phyloP scores from a whole-genome alignment of 345 rosid species.

The Balakata baccata region DNA sequence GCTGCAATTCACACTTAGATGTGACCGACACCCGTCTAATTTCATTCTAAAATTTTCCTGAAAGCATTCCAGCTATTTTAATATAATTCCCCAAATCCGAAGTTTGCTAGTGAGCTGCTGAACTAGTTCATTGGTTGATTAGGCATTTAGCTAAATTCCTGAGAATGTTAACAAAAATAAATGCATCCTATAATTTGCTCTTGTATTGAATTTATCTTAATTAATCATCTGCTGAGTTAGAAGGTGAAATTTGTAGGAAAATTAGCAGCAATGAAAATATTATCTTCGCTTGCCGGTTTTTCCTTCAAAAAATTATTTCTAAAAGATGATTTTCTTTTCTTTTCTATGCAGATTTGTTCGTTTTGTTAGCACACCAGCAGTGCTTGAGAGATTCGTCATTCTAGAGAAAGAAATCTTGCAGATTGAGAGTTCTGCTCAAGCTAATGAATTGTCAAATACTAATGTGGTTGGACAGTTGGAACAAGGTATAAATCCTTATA shows the following conservation, averaged over 20 bases:
- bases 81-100: background rate
- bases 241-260: background rate
- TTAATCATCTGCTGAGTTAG: background rate
- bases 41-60: no score
- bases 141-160: background rate
- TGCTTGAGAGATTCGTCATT: constrained; percentile 75
- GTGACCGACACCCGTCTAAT: no score
- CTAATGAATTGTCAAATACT: constrained; percentile 41
- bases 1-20: background rate
- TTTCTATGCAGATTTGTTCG: constrained; percentile 60
- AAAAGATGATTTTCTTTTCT: background rate
- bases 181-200: background rate
- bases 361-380: constrained; percentile 80
- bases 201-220: background rate
- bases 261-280: background rate
- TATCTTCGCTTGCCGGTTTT: background rate
- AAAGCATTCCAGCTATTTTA: background rate
- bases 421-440: constrained; percentile 62
- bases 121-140: background rate
- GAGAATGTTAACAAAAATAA: background rate
- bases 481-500: constrained; percentile 39
- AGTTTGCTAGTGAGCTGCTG: constrained; percentile 11
- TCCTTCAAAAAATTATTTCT: background rate
- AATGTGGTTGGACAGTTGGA: constrained; percentile 29
- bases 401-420: constrained; percentile 75